Base-by-base conservation (phyloP, 805 yeast genomes). In the Metschnikowia borealis region DNA sequence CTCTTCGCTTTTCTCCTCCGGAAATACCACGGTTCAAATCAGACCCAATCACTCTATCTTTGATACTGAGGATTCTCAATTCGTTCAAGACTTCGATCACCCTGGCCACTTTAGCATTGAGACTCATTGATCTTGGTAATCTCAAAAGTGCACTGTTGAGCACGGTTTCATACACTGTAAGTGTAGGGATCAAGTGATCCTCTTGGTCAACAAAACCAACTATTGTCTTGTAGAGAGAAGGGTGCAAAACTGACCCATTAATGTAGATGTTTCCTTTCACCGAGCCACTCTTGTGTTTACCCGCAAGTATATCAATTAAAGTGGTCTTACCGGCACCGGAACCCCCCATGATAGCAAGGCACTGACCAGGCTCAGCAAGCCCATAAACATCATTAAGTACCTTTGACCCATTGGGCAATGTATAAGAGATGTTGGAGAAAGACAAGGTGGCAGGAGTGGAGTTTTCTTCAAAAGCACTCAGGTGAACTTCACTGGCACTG, bases 301-400 rank as follows among this genome's bases (percentile, higher is more conserved):
- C 87, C 0, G 98, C 98, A 49, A 94, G 71, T 52, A 94, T 90
- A 63, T 94, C 99, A 46, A 94, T 71, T 39, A 94, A 70, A 0
- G 99, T 92, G 0, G 99, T 92, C 64, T 94, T 94, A 47, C 99
- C 99, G 13, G 99, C 98, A 45, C 99, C 99, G 0, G 97, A 91
- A 1, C 97, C 97, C 40, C 99, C 99, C 96, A 94, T 89, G 38
- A 94, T 89, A 0, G 99, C 98, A 64, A 90, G 66, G 54, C 96
- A 86, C 64, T 90, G 90, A 36, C 97, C 86, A 2, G 97, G 96
- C 46, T 81, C 81, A 2, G 84, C 96, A 13, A 82, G 58, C 8
- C 99, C 99, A 57, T 80, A 82, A 0, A 89, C 77, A 29, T 78
- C 73, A 11, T 78, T 74, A 51, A 94, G 74, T 3, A 94, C 83